Conservation (phyloP, 352 stramenopile species). For the Elongisporangium senticosum region DNA sequence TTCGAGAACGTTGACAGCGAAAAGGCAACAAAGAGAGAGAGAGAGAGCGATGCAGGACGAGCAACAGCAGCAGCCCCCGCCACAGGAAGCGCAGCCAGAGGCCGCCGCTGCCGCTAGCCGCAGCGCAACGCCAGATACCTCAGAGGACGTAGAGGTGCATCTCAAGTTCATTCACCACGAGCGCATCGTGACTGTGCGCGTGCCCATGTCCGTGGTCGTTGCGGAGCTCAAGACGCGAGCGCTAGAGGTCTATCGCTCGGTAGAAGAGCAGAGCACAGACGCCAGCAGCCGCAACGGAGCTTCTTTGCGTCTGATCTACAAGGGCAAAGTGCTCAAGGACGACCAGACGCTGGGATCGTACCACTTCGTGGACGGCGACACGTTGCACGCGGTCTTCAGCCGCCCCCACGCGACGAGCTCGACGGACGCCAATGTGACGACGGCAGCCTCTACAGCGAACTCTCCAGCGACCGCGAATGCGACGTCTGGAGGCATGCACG, state of each 20-base stretch:
- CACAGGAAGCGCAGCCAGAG: no score
- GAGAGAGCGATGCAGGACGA: background rate
- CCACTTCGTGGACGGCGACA: conserved; percentile 31
- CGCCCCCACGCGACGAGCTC: conserved; percentile 5
- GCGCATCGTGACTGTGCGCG: conserved; percentile 16
- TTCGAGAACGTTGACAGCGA: background rate
- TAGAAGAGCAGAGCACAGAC: conserved; percentile 1
- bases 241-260: conserved; percentile 6
- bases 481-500: background rate
- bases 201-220: conserved; percentile 12
- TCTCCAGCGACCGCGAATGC: background rate
- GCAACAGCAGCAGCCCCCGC: no score
- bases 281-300: background rate
- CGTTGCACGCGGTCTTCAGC: conserved; percentile 32
- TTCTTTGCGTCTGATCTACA: conserved; percentile 40
- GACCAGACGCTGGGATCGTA: conserved; percentile 22
- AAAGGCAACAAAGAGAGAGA: background rate
- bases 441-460: background rate
- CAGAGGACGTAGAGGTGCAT: conserved; percentile 12
- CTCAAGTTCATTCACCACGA: conserved; percentile 42
- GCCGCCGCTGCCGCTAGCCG: no score
- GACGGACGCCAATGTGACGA: background rate
- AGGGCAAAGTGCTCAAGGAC: conserved; percentile 44
- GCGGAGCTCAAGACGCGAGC: conserved; percentile 20
- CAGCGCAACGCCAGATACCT: background rate